phyloP scores from a whole-genome alignment of 192 early-diverging fungal species.

The Coemansia sp. region DNA sequence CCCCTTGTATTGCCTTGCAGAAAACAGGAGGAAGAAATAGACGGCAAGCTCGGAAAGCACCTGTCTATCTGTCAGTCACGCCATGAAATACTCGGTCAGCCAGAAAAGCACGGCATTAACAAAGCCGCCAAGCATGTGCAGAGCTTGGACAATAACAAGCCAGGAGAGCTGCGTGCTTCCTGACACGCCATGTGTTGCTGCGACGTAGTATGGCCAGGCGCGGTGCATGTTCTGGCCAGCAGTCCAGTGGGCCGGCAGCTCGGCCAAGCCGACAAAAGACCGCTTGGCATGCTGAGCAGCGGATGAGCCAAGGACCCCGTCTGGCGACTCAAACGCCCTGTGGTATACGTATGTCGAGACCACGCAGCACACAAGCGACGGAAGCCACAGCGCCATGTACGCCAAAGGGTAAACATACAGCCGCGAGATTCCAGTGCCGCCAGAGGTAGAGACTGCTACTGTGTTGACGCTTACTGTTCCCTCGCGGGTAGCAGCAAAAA shows the following conservation, averaged over 20 bases:
- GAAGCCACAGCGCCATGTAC: conserved; percentile 33
- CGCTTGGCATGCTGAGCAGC: background rate
- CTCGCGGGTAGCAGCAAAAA: background rate
- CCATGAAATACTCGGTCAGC: conserved; percentile 26
- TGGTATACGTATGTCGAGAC: conserved; percentile 41
- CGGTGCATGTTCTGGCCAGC: conserved; percentile 27
- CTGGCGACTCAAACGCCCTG: conserved; percentile 16
- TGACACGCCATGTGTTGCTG: conserved; percentile 1
- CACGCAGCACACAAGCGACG: conserved; percentile 30
- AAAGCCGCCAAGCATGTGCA: conserved; percentile 41
- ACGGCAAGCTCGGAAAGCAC: background rate
- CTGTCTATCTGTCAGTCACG: background rate
- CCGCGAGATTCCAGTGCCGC: conserved; percentile 17
- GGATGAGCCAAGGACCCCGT: background rate
- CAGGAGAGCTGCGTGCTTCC: conserved; percentile 28
- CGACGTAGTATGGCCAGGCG: conserved; percentile 37
- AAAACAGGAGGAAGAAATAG: background rate
- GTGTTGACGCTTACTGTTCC: background rate
- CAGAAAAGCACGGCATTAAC: conserved; percentile 41
- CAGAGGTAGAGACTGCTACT: background rate
- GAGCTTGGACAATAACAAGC: conserved; percentile 37
- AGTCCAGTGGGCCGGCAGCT: conserved; percentile 41
- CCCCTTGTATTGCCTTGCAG: too few species aligned
- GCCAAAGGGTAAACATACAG: conserved; percentile 51
- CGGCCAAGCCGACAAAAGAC: conserved; percentile 9